Conservation (phyloP, 345 rosid species). For the Zanthoxylum bungeanum region DNA sequence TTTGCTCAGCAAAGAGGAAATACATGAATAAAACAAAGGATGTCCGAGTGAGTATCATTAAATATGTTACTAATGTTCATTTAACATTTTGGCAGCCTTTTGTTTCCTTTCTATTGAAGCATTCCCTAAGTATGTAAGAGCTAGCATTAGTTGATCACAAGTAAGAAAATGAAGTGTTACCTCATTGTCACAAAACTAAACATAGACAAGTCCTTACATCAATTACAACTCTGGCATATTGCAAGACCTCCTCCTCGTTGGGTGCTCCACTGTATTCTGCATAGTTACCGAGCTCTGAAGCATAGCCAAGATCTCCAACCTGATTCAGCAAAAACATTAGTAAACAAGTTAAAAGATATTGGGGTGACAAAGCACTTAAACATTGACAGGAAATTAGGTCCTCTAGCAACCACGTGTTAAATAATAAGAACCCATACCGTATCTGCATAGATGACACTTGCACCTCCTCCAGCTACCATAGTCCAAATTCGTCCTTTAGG, state of each 20-base stretch:
- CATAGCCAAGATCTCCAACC: conserved; percentile 97
- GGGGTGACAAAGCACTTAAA: background rate
- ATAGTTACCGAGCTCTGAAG: conserved; percentile 86
- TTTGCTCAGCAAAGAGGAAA: conserved; percentile 8
- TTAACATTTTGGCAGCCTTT: background rate
- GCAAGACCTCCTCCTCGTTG: conserved; percentile 94
- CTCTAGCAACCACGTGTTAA: background rate
- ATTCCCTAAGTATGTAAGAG: background rate
- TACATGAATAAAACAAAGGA: background rate
- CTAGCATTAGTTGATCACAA: background rate
- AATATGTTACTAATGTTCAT: background rate
- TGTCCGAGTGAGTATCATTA: background rate
- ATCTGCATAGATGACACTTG: conserved; percentile 96
- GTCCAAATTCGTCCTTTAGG: conserved; percentile 95
- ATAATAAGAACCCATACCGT: conserved; percentile 49
- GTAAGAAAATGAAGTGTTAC: background rate
- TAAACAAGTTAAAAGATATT: conserved; percentile 5
- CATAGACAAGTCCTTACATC: conserved; percentile 48
- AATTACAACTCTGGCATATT: conserved; percentile 95
- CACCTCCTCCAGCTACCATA: conserved; percentile 99
- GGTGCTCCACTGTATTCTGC: conserved; percentile 99
- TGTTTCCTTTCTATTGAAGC: background rate
- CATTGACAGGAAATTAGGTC: background rate
- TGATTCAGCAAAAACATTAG: conserved; percentile 23
- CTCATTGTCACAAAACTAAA: background rate